These are phyloP conservation scores for Scortechinia acanthostroma DNA, from an alignment of 2,329 filamentous ascomycete genomes.

Conservation along the genomic window DNA sequence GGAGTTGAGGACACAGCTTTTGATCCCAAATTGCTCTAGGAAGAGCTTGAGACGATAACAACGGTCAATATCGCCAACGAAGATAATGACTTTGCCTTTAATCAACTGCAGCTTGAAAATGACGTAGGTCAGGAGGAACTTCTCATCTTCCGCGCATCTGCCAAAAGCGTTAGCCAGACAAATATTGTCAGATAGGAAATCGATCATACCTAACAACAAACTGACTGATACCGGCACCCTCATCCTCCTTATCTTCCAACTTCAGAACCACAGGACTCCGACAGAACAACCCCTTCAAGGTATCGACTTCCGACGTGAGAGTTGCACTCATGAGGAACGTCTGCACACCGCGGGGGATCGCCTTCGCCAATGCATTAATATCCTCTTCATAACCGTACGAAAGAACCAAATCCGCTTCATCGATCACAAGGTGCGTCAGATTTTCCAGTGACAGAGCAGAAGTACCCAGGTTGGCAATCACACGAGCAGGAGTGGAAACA, in stretches of 20 bases:
- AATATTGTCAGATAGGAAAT: constrained; percentile 6
- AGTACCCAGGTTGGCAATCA: constrained; percentile 69
- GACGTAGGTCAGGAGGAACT: constrained; percentile 85
- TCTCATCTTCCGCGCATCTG: constrained; percentile 89
- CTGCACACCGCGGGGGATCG: constrained; percentile 78
- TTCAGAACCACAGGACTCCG: constrained; percentile 73
- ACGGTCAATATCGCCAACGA: constrained; percentile 78
- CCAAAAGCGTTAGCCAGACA: not conserved
- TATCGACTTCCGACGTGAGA: constrained; percentile 78
- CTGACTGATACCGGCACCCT: constrained; percentile 73
- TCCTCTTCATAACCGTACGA: constrained; percentile 94
- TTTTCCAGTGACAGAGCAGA: constrained; percentile 64
- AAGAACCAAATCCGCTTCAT: constrained; percentile 88
- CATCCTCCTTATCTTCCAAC: constrained; percentile 74
- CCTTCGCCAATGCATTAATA: constrained; percentile 69
- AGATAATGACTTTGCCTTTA: constrained; percentile 82
- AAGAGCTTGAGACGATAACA: constrained; percentile 92
- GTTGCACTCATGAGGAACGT: constrained; percentile 92
- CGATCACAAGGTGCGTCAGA: constrained; percentile 75
- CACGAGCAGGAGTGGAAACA: constrained; percentile 82
- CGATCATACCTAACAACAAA: constrained; percentile 69
- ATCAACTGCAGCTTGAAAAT: constrained; percentile 92
- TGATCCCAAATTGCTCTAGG: constrained; percentile 92
- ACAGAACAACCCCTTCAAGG: constrained; percentile 78
- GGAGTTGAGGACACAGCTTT: constrained; percentile 87